These are phyloP conservation scores for Penicillium riverlandense DNA, from an alignment of 495 filamentous ascomycete genomes.

Conservation along the genomic window DNA sequence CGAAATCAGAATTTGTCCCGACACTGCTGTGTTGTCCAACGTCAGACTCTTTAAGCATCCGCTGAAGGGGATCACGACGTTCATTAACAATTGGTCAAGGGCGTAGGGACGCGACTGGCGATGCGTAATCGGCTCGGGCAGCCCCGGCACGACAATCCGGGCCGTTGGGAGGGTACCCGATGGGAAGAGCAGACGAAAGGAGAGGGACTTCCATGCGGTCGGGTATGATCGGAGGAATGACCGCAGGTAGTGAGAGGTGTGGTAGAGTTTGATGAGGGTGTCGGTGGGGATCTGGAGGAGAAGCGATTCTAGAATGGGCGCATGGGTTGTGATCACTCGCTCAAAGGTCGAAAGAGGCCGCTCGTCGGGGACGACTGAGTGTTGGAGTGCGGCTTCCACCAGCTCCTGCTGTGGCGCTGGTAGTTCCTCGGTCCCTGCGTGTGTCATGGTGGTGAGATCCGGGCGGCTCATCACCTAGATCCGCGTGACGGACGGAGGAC, in stretches of 20 bases:
- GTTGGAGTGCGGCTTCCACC: conserved; percentile 22
- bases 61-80: conserved; percentile 48
- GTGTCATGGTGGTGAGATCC: conserved; percentile 9
- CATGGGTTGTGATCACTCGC: conserved; percentile 44
- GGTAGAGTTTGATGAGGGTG: conserved; percentile 49
- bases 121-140: conserved; percentile 26
- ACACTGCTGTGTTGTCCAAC: conserved; percentile 55
- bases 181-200: conserved; percentile 48
- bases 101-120: conserved; percentile 50
- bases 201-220: conserved; percentile 54
- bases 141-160: conserved; percentile 27
- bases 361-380: conserved; percentile 17
- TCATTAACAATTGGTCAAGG: conserved; percentile 49
- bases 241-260: conserved; percentile 48
- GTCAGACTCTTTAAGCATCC: conserved; percentile 49
- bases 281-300: conserved; percentile 50
- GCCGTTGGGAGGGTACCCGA: conserved; percentile 29
- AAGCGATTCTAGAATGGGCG: conserved; percentile 51
- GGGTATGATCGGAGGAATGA: conserved; percentile 50
- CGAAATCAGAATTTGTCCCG: conserved; percentile 46
- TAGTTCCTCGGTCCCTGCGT: conserved; percentile 4
- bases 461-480: conserved; percentile 5
- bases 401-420: conserved; percentile 12
- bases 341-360: conserved; percentile 43
- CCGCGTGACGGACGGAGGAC: conserved; percentile 6